Base-by-base conservation (phyloP, 139 green algal genomes). In the Deuterostichococcus epilithicus region DNA sequence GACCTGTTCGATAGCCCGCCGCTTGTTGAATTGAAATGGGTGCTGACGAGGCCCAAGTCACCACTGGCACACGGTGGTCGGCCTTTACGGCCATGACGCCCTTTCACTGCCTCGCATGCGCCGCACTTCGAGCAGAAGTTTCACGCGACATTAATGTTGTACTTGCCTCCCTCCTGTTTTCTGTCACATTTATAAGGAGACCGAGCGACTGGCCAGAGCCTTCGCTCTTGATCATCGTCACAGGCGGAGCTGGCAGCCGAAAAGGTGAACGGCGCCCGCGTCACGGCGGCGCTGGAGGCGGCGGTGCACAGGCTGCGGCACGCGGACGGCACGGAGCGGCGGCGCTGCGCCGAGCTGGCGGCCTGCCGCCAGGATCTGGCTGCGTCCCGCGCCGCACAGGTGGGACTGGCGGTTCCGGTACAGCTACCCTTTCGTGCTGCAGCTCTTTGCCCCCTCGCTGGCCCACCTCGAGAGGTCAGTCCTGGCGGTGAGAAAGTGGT, bases 71-170 rank as follows among this genome's bases (percentile, higher is more conserved):
- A 13, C 45, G 45, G 18, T 60, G 45, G 45, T 26, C 45, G 18
- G 15, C 15, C 15, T 60, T 60, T 60, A 60, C 18, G 45, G 15
- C 18, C 15, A 13, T 60, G 45, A 13, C 18, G 13, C 45, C 13
- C 28, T 37, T 26, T 38, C 2, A 20, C 37, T 38, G 26, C 42
- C 28, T 1, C 76, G 38, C 84, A 93, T 86, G 85, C 84, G 0
- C 66, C 78, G 0, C 90, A 88, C 83, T 92, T 91, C 72, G 90
- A 94, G 52, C 88, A 92, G 80, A 88, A 88, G 47, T 91, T 94
- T 59, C 81, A 88, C n/a, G 67, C 79, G 23, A 90, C 84, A 0
- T 94, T 94, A n/a, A n/a, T n/a, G n/a, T n/a, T n/a, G n/a, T n/a
- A n/a, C n/a, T n/a, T n/a, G n/a, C n/a, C n/a, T n/a, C n/a, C n/a